phyloP scores from a whole-genome alignment of 148 eudicot genomes.

The Chenopodium quinoa region DNA sequence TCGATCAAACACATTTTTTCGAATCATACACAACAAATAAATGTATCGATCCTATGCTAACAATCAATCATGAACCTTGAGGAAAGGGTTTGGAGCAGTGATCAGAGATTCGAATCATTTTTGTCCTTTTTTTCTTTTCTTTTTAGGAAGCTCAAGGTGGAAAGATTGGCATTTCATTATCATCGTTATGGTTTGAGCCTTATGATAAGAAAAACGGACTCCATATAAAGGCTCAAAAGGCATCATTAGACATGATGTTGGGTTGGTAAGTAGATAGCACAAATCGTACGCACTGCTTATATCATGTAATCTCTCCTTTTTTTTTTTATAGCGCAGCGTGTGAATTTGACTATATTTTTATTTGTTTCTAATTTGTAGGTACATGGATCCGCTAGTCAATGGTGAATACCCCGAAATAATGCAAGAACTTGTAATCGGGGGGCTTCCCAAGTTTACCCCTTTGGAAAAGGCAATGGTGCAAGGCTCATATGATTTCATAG shows the following conservation, averaged over 20 bases:
- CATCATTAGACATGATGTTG: neutral
- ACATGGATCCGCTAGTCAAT: constrained; percentile 15
- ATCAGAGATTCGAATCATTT: too few relatives aligned
- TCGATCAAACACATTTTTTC: neutral
- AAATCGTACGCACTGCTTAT: too few relatives aligned
- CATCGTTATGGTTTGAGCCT: constrained; percentile 13
- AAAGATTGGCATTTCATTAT: constrained; percentile 9
- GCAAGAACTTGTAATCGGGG: constrained; percentile 8
- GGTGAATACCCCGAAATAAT: constrained; percentile 20
- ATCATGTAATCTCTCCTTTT: too few relatives aligned
- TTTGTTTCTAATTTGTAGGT: constrained; percentile 2
- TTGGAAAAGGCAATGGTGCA: constrained; percentile 2
- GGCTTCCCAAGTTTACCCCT: constrained; percentile 17
- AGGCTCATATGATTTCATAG: constrained; percentile 24
- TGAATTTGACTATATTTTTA: too few relatives aligned
- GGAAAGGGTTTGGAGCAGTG: too few relatives aligned
- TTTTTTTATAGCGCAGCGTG: too few relatives aligned
- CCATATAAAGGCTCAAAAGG: neutral
- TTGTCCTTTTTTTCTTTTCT: too few relatives aligned
- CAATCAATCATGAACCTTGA: too few relatives aligned
- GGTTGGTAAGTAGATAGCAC: neutral
- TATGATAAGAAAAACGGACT: neutral
- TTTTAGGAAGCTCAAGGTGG: constrained; percentile 10
- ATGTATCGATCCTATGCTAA: too few relatives aligned
- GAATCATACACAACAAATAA: too few relatives aligned